A percentile compares a stretch with the other conserved stretches of the same genome.
Conservation (phyloP, 2,329 filamentous ascomycete species). For the Cladosporium sp. region DNA sequence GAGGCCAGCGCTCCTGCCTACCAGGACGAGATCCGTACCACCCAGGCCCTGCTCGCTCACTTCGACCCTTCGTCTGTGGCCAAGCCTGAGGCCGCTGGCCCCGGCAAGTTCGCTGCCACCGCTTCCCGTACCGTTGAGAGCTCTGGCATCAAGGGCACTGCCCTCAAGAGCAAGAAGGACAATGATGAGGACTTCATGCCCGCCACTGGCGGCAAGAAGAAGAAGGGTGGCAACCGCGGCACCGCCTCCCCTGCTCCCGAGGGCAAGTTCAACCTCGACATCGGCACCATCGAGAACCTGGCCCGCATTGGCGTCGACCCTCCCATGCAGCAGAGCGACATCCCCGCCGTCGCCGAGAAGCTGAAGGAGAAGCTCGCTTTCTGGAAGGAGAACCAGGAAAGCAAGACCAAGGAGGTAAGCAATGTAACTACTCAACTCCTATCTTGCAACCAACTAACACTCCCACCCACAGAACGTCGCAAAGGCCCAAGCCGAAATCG, state of each 20-base stretch:
- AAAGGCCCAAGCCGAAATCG: slow-evolving; percentile 94
- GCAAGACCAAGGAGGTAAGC: slow-evolving; percentile 83
- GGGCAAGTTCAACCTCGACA: slow-evolving; percentile 75
- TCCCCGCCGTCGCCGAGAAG: slow-evolving; percentile 76
- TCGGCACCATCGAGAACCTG: slow-evolving; percentile 88
- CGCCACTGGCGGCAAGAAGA: slow-evolving; percentile 66
- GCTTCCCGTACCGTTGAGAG: slow-evolving; percentile 80
- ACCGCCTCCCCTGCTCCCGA: slow-evolving; percentile 46
- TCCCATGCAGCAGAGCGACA: slow-evolving; percentile 78
- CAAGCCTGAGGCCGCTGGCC: slow-evolving; percentile 57
- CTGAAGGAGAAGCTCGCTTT: slow-evolving; percentile 83
- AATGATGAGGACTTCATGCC: slow-evolving; percentile 78
- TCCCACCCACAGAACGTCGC: slow-evolving; percentile 70
- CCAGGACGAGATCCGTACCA: slow-evolving; percentile 84
- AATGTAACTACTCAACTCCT: background rate
- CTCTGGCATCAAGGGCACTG: slow-evolving; percentile 77
- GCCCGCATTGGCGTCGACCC: slow-evolving; percentile 78
- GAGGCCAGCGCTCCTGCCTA: slow-evolving; percentile 84
- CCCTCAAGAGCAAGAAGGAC: slow-evolving; percentile 78
- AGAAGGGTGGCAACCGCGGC: slow-evolving; percentile 68
- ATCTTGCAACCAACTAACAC: slow-evolving; percentile 13
- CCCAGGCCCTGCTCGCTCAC: slow-evolving; percentile 81
- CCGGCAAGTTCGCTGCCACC: slow-evolving; percentile 71
- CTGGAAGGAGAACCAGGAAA: slow-evolving; percentile 87
- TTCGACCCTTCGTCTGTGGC: slow-evolving; percentile 69